Conservation (phyloP, 805 yeast species). For the Pichia exigua region DNA sequence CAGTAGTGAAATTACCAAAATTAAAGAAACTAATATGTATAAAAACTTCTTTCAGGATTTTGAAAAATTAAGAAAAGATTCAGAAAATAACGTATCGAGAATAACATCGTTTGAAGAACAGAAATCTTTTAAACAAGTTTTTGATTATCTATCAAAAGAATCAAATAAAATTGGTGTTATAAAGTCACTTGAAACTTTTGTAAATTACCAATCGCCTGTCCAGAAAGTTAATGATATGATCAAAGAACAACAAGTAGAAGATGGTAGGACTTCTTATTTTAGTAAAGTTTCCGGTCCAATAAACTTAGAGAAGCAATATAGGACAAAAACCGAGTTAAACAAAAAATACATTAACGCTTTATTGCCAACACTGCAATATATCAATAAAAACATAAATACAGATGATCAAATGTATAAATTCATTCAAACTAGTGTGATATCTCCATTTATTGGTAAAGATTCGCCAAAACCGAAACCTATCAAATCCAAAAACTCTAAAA, state of each 20-base stretch:
- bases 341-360: constrained; percentile 11
- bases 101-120: constrained; percentile 27
- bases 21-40: constrained; percentile 18
- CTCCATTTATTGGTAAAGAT: neutral
- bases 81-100: constrained; percentile 8
- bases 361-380: constrained; percentile 17
- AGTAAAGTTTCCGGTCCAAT: constrained; percentile 8
- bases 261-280: constrained; percentile 5
- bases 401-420: constrained; percentile 18
- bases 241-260: neutral
- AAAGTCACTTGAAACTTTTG: constrained; percentile 20
- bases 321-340: constrained; percentile 8
- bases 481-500: neutral
- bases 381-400: constrained; percentile 16
- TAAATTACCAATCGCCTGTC: constrained; percentile 12
- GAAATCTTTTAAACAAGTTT: constrained; percentile 25
- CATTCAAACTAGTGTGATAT: constrained; percentile 15
- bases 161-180: constrained; percentile 19
- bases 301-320: constrained; percentile 12
- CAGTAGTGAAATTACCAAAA: constrained; percentile 4
- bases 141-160: constrained; percentile 21
- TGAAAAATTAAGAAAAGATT: constrained; percentile 14
- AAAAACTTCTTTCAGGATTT: constrained; percentile 22
- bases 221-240: neutral
- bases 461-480: neutral